phyloP scores from a whole-genome alignment of 2,329 filamentous ascomycete species.

The Diaporthe longicolla region DNA sequence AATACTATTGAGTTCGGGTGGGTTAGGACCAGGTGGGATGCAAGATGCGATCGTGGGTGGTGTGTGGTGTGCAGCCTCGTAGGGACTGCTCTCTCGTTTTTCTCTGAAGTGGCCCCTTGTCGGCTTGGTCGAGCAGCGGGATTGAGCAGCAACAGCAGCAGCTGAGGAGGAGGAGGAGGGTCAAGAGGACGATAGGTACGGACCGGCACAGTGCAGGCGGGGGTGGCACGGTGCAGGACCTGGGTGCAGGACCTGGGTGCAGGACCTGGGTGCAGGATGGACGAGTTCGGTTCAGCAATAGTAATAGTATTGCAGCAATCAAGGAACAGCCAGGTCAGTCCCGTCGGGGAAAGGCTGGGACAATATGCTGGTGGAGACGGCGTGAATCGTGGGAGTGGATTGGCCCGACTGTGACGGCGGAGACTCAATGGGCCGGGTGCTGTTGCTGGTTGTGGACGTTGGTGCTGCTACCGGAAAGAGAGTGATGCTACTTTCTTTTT shows the following conservation, averaged over 20 bases:
- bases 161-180: conserved; percentile 21
- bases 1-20: not conserved
- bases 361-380: conserved; percentile 29
- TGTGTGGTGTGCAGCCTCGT: not conserved
- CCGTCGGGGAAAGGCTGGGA: conserved; percentile 32
- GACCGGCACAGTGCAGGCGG: conserved; percentile 5
- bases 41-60: not conserved
- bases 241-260: too few species aligned
- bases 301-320: conserved; percentile 30
- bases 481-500: not conserved
- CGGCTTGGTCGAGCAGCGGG: conserved; percentile 6
- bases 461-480: conserved; percentile 14
- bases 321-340: conserved; percentile 33
- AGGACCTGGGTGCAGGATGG: conserved; percentile 12
- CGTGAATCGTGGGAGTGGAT: conserved; percentile 34
- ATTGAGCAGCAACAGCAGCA: not conserved
- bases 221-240: not conserved
- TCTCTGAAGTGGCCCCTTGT: not conserved
- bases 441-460: not conserved
- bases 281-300: conserved; percentile 29
- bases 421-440: conserved; percentile 17
- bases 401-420: conserved; percentile 19
- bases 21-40: not conserved
- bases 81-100: not conserved
- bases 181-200: conserved; percentile 7